These are phyloP conservation scores for Elsinoe batatas DNA, from an alignment of 2,329 filamentous ascomycete genomes.

Conservation along the genomic window DNA sequence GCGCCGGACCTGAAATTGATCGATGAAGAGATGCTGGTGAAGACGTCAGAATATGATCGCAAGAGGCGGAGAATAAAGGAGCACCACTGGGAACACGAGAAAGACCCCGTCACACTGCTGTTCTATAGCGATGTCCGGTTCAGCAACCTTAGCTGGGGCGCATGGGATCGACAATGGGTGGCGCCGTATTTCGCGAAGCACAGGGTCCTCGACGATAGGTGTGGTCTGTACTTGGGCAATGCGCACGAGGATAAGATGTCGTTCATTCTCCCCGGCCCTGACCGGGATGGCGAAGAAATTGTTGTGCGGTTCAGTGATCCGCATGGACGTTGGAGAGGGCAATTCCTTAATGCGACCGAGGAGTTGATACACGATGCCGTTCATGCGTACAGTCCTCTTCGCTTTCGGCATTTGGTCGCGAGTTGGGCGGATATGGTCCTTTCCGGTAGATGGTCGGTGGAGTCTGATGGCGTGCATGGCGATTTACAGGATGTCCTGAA, in stretches of 20 bases:
- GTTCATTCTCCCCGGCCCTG: neutral
- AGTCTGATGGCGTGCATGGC: slow-evolving; percentile 1
- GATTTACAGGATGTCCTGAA: slow-evolving; percentile 4
- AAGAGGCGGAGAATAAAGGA: neutral
- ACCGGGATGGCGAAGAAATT: neutral
- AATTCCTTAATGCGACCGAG: neutral
- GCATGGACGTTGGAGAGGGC: neutral
- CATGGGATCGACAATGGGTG: neutral
- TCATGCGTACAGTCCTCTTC: neutral
- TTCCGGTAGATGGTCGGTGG: slow-evolving; percentile 4
- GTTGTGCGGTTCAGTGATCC: neutral
- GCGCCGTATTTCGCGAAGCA: neutral
- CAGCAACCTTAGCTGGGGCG: neutral
- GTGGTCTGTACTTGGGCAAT: slow-evolving; percentile 10
- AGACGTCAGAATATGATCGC: neutral
- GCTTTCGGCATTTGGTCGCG: slow-evolving; percentile 7
- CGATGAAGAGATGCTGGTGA: neutral
- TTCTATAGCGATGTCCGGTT: neutral
- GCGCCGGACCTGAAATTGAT: slow-evolving; percentile 1
- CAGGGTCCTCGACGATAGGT: slow-evolving; percentile 8
- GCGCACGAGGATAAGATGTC: neutral
- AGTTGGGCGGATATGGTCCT: slow-evolving; percentile 12
- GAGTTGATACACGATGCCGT: neutral
- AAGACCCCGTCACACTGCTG: neutral
- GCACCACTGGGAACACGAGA: neutral